These are phyloP conservation scores for Misopates orontium DNA, from an alignment of 257 asterid genomes.

Conservation along the genomic window DNA sequence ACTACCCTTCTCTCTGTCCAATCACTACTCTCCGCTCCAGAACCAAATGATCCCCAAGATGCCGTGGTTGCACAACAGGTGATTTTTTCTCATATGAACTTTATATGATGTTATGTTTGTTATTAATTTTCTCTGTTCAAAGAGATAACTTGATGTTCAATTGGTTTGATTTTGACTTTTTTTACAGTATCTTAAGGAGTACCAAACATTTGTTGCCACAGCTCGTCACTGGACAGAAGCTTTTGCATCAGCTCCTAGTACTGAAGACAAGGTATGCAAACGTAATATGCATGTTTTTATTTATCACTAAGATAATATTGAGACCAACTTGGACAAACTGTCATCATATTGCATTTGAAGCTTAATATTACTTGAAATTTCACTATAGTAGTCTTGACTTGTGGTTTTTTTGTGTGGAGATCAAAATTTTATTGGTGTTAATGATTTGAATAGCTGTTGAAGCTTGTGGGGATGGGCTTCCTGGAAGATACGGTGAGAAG, in stretches of 20 bases:
- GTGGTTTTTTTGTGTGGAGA: neutral
- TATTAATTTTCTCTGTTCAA: neutral
- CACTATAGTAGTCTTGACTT: too few species aligned
- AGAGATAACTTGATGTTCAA: neutral
- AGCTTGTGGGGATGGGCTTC: constrained; percentile 97
- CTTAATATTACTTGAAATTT: too few species aligned
- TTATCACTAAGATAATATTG: neutral
- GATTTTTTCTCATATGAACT: neutral
- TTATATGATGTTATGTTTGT: neutral
- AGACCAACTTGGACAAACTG: too few species aligned
- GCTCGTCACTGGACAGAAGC: constrained; percentile 99
- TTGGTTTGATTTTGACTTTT: neutral
- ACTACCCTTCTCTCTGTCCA: constrained; percentile 95
- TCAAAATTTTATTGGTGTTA: neutral
- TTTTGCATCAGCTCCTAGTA: constrained; percentile 79
- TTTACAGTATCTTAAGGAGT: constrained; percentile 65
- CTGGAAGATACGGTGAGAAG: constrained; percentile 69
- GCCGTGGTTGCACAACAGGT: constrained; percentile 98
- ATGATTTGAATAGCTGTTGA: constrained; percentile 61
- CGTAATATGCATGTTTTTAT: too few species aligned
- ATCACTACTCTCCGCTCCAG: constrained; percentile 92
- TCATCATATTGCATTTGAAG: neutral
- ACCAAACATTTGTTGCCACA: constrained; percentile 70
- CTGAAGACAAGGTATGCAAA: constrained; percentile 74
- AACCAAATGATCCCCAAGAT: constrained; percentile 97